Base-by-base conservation (phyloP, 768 basidiomycete genomes). In the Lactifluus piperatus region DNA sequence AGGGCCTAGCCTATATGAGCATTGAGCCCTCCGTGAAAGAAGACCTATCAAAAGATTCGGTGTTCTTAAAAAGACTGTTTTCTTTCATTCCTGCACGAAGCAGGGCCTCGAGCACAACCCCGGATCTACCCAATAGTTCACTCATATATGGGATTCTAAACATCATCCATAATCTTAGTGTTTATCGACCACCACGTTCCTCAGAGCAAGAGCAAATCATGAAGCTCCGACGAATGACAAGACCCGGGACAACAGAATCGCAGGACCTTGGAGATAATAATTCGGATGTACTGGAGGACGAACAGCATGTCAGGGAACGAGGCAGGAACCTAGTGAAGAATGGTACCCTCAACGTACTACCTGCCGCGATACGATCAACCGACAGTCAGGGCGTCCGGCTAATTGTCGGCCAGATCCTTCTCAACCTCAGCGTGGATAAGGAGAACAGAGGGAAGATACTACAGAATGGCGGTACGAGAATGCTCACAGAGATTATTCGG, bases 171-270 rank as follows among this genome's bases (percentile, higher is more conserved):
- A 94, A 97, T 68, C 69, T 97, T 37, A 84, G 84, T 47, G 73
- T 78, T 11, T 87, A 87, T 68, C 83, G 79, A 51, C 85, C 86
- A 8, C 81, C 77, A 13, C 73, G 93, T 22, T 86, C 80, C 8
- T 83, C 88, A 52, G 93, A 97, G 70, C 85, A 95, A 67, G 76
- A 78, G 30, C 92, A 97, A 67, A 79, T 95, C 5, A 83, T 85
- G 54, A 90, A 85, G 68, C 75, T 97, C 39, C 81, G 82, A 64
- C 77, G 76, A 50, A 89, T 97, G 86, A 82, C 93, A 3, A 75
- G 76, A 27, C 57, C 66, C 16, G 63, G 64, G 4, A 51, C 62
- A 14, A 58, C 64, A n/a, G 55, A 54, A 9, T 37, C 57, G 3
- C 46, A 52, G 34, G 51, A 24, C 5, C 30, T 63, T 62, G 66